Conservation (phyloP, 352 stramenopile species). For the Thraustochytrium striatum region DNA sequence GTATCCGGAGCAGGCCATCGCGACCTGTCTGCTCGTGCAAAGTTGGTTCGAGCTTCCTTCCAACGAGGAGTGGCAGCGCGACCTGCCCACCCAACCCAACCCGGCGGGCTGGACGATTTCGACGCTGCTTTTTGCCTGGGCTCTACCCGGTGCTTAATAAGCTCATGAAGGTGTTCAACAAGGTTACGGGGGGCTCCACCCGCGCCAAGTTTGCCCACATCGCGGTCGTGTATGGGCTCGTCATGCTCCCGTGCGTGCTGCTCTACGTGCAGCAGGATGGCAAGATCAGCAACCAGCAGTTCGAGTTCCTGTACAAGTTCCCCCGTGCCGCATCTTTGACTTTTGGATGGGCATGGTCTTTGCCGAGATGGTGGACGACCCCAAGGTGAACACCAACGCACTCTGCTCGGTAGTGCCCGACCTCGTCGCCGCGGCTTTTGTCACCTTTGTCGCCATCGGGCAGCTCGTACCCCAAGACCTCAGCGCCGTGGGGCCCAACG, state of each 20-base stretch:
- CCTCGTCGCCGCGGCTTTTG: not conserved
- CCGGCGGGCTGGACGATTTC: constrained; percentile 24
- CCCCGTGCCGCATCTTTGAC: constrained; percentile 4
- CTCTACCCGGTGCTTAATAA: constrained; percentile 32
- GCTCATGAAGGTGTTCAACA: constrained; percentile 24
- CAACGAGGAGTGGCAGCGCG: not conserved
- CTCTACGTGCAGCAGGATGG: constrained; percentile 4
- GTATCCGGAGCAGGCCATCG: not conserved
- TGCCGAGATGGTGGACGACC: constrained; percentile 29
- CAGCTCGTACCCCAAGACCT: not conserved
- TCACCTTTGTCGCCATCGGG: constrained; percentile 7
- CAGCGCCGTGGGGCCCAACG: not conserved
- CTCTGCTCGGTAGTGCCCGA: constrained; percentile 2
- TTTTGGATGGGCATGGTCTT: constrained; percentile 26
- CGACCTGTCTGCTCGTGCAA: constrained; percentile 1
- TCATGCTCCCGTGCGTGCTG: not conserved
- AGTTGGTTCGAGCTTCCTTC: constrained; percentile 27
- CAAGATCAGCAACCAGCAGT: constrained; percentile 23
- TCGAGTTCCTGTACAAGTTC: constrained; percentile 42
- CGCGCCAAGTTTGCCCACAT: not conserved
- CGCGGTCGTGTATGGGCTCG: not conserved
- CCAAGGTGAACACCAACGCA: not conserved
- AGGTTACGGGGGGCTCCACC: not conserved
- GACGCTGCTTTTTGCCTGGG: constrained; percentile 37
- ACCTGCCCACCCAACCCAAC: constrained; percentile 25